These are phyloP conservation scores for Vanrija sp. DNA, from an alignment of 1,284 basidiomycete species.

Conservation along the genomic window DNA sequence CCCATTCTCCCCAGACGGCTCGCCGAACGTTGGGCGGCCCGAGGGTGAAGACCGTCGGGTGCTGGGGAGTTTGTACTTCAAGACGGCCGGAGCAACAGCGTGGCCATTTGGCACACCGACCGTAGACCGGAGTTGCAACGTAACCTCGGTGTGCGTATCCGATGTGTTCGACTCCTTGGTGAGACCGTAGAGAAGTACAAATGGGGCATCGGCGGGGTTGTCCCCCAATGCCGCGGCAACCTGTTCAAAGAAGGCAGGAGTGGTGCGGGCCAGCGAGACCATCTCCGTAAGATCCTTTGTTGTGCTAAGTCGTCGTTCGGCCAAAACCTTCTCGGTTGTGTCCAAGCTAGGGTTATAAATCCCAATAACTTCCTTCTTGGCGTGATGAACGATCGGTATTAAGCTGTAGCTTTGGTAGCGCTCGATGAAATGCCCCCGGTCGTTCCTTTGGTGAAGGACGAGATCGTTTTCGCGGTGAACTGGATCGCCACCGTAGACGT, in stretches of 20 bases:
- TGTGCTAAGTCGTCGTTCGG: slow-evolving; percentile 16
- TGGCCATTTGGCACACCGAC: slow-evolving; percentile 22
- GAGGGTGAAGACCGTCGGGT: no score
- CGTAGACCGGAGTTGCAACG: slow-evolving; percentile 6
- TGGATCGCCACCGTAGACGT: slow-evolving; percentile 16
- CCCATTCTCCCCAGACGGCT: background rate
- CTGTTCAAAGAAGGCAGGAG: slow-evolving; percentile 10
- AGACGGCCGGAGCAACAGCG: slow-evolving; percentile 2
- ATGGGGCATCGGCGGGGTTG: slow-evolving; percentile 25
- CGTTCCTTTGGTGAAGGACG: slow-evolving; percentile 20
- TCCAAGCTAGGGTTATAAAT: slow-evolving; percentile 22
- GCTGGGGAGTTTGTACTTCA: background rate
- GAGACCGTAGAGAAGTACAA: slow-evolving; percentile 24
- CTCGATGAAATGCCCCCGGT: slow-evolving; percentile 24
- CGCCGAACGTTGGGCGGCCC: background rate
- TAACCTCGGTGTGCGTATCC: background rate
- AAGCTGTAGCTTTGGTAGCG: slow-evolving; percentile 38
- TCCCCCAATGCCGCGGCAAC: slow-evolving; percentile 14
- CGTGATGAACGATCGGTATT: slow-evolving; percentile 26
- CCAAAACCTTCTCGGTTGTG: slow-evolving; percentile 16
- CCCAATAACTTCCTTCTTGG: slow-evolving; percentile 16
- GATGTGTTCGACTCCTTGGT: background rate
- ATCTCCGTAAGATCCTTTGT: slow-evolving; percentile 16
- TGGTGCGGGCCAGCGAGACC: slow-evolving; percentile 10
- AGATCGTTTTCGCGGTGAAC: slow-evolving; percentile 27